Conservation (phyloP, 1,284 basidiomycete genomes). For the Takashimella koratensis region DNA sequence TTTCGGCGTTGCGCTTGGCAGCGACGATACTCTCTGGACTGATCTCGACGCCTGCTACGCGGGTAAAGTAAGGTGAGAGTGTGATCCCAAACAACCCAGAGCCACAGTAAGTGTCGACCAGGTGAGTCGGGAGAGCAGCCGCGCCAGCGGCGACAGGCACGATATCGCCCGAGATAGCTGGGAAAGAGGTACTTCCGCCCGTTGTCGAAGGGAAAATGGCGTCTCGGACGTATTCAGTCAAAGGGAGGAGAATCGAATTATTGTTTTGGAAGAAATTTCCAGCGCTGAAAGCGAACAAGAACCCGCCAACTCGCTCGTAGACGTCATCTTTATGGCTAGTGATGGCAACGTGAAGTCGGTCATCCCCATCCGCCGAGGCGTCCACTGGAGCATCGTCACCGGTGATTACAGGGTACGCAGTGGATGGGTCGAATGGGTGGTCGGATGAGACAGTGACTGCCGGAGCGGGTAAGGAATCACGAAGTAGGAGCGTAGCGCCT, state of each 20-base stretch:
- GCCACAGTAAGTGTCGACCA: constrained; percentile 87
- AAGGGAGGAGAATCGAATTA: constrained; percentile 79
- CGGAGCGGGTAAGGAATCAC: constrained; percentile 66
- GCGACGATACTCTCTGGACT: constrained; percentile 67
- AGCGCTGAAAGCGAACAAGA: constrained; percentile 81
- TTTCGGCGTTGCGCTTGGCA: constrained; percentile 72
- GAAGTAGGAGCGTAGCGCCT: constrained; percentile 85
- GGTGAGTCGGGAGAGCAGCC: constrained; percentile 60
- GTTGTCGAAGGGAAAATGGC: constrained; percentile 63
- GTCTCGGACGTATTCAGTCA: constrained; percentile 75
- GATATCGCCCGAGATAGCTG: neutral
- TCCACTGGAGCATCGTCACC: constrained; percentile 9
- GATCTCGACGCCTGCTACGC: constrained; percentile 88
- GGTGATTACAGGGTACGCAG: neutral
- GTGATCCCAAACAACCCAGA: constrained; percentile 89
- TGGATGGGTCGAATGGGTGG: constrained; percentile 27
- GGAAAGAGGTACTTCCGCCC: constrained; percentile 14
- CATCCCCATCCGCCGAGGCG: too few species aligned
- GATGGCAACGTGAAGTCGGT: constrained; percentile 70
- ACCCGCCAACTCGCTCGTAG: constrained; percentile 77
- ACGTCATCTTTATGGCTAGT: constrained; percentile 77
- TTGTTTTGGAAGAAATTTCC: constrained; percentile 98
- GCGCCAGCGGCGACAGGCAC: constrained; percentile 2
- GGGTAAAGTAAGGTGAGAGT: constrained; percentile 70
- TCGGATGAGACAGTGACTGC: constrained; percentile 30